Base-by-base conservation (phyloP, 176 grass and related monocot species). In the Panicum miliaceum region DNA sequence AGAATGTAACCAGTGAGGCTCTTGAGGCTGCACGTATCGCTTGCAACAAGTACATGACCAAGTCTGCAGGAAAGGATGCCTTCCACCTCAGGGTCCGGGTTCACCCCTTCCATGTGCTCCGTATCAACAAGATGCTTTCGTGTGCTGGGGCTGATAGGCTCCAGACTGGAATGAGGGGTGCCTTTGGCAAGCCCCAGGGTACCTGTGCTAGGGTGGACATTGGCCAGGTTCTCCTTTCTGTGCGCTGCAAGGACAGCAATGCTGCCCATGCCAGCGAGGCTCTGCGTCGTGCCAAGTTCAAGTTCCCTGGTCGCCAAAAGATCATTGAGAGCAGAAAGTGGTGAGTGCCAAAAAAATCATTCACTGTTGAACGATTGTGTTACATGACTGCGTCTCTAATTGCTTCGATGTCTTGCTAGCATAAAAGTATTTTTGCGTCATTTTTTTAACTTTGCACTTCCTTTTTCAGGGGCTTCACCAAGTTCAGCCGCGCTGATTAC, bases 131-230 rank as follows among this genome's bases (percentile, higher is more conserved):
- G 89, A 97, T 92, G 94, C 87, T 92, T 85, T 92, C 94, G 1
- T 92, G 89, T 47, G 91, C 94, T 0, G 94, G 94, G 82, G 89
- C 87, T 75, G 91, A 97, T 97, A 93, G 91, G 87, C 94, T 97
- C 87, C 94, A 97, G 87, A 97, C 87, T 34, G 87, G 94, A 40
- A 97, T 97, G 94, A 92, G 93, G 82, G 93, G 93, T 88, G 93
- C 93, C 53, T 95, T 95, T 13, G 93, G 93, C 34, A 92, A 95
- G 78, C 90, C 93, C 10, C 87, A 88, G 78, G 93, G 93, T 20
- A 83, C 75, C 70, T 95, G 93, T 5, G 90, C 90, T 57, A 80
- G 93, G 42, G 90, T 95, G 10, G 81, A 77, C 12, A 92, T 92
- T 86, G 90, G 94, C 2, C 89, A 94, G 87, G 91, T 92, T 4